Evolutionary conservation across 305 asterid genomes (phyloP).

Genomic region (Solanum hybrid): DNA sequence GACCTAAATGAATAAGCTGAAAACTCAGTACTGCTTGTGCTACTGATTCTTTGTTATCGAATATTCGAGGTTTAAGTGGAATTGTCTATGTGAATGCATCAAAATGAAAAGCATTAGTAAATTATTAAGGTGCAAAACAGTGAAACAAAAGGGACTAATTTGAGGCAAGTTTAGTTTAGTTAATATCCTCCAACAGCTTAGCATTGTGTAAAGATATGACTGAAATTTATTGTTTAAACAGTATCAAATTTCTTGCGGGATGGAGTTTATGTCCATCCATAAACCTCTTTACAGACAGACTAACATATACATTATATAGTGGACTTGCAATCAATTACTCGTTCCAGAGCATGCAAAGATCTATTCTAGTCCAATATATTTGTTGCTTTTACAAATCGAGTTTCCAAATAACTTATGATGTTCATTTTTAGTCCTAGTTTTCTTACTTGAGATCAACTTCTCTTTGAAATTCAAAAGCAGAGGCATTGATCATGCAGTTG

Average conservation of each 20-base stretch:
- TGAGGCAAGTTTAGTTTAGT: not conserved
- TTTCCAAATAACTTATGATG: not conserved
- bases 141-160: not conserved
- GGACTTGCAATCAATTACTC: not conserved
- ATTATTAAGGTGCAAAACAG: not conserved
- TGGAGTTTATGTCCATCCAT: conserved; percentile 14
- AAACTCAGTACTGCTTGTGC: not conserved
- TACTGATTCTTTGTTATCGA: not conserved
- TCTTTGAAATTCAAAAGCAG: not conserved
- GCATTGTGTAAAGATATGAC: not conserved
- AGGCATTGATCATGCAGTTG: conserved; percentile 14
- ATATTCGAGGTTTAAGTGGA: not conserved
- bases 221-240: not conserved
- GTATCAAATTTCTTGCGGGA: conserved; percentile 8
- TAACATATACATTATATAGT: not conserved
- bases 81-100: not conserved
- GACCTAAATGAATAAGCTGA: not conserved
- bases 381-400: not conserved
- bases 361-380: not conserved
- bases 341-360: not conserved
- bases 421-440: not conserved
- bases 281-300: conserved; percentile 1
- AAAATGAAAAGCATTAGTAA: not conserved
- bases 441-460: not conserved
- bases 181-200: not conserved